Evolutionary conservation across 108 stramenopile genomes (phyloP), one percentile per base, ranked within the genome.

Genomic region (Nitzschia sp.): DNA sequence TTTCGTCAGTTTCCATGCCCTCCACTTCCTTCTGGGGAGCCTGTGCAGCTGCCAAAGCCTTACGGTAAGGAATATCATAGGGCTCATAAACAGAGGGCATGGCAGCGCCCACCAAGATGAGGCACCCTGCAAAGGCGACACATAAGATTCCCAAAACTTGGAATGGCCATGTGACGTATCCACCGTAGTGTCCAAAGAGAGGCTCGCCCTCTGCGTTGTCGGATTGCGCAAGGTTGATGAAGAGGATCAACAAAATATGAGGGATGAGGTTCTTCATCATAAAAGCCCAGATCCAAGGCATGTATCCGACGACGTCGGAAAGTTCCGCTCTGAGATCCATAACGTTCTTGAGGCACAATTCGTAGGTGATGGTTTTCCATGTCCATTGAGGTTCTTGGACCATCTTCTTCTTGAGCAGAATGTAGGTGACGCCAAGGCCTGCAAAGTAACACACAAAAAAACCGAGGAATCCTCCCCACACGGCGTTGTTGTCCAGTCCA

Each of bases 241-340:
- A 82, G n/a, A 89, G 71, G n/a, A 84, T 60, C n/a, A 86, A 44
- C 11, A 89, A 47, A 32, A 86, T 53, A 11, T 78, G 88, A 3
- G 81, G 80, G 45, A 82, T 80, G 54, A 85, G 44, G 47, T 75
- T 64, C 66, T 80, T 80, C 48, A 85, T 78, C n/a, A 72, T 34
- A 28, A 85, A 44, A 25, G 70, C 76, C 87, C 87, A 88, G 16
- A 76, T 53, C 32, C 52, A 44, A 11, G 84, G 84, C 27, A 88
- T 59, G 45, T 66, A 48, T 21, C 87, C 82, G 30, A 80, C 78
- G 28, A 72, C 69, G 48, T 30, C 63, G n/a, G 69, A 48, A 32
- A 81, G 52, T 19, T 81, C 67, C 17, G 74, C 69, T 36, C 68
- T 64, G 2, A 84, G 61, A 32, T 73, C 69, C 46, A 78, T 57